phyloP scores from a whole-genome alignment of 768 basidiomycete species.

The Termitomyces sp. region DNA sequence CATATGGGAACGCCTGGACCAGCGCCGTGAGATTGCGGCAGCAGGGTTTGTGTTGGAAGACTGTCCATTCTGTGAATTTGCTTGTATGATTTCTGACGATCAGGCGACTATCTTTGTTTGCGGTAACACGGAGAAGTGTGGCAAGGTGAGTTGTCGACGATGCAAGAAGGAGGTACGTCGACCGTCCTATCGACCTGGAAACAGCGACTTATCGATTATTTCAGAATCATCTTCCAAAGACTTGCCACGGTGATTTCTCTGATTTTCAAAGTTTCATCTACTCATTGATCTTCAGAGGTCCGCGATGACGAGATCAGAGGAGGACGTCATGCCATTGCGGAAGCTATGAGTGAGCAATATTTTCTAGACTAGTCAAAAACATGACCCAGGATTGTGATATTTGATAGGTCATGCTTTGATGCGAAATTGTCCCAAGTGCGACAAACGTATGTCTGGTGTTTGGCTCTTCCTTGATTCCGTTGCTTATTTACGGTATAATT shows the following conservation, averaged over 20 bases:
- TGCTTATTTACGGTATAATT: neutral
- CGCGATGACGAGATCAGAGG: slow-evolving; percentile 25
- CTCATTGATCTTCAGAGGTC: neutral
- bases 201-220: neutral
- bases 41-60: slow-evolving; percentile 73
- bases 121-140: slow-evolving; percentile 45
- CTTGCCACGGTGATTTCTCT: slow-evolving; percentile 29
- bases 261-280: neutral
- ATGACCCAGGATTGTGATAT: neutral
- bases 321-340: slow-evolving; percentile 65
- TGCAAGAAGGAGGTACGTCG: slow-evolving; percentile 60
- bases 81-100: slow-evolving; percentile 51
- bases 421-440: slow-evolving; percentile 71
- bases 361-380: neutral
- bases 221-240: slow-evolving; percentile 66
- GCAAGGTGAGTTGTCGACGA: slow-evolving; percentile 56
- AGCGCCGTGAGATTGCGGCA: slow-evolving; percentile 62
- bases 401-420: slow-evolving; percentile 58
- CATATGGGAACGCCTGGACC: slow-evolving; percentile 59
- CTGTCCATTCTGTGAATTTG: slow-evolving; percentile 77
- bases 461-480: neutral
- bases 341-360: slow-evolving; percentile 65
- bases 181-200: neutral
- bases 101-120: slow-evolving; percentile 45
- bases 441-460: slow-evolving; percentile 45